Evolutionary conservation across 2,329 filamentous ascomycete species (phyloP).

Genomic region (Ophiostoma tasmaniense): DNA sequence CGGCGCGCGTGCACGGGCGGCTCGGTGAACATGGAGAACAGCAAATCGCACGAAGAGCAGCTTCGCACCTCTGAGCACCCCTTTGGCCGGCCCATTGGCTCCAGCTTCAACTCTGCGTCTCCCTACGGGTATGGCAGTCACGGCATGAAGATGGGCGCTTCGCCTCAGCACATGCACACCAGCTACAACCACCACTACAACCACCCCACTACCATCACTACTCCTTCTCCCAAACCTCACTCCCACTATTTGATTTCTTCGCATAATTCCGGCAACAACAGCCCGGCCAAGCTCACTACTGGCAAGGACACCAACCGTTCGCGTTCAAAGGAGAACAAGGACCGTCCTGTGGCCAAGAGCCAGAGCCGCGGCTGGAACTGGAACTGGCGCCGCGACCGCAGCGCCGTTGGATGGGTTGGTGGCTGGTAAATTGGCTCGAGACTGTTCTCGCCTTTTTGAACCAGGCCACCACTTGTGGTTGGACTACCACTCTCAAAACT

Average conservation of each 20-base stretch:
- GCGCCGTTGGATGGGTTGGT: conserved; percentile 86
- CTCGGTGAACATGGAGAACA: conserved; percentile 31
- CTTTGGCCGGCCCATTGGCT: conserved; percentile 27
- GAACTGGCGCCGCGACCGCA: conserved; percentile 54
- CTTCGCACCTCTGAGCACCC: conserved; percentile 39
- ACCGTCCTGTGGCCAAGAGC: conserved; percentile 49
- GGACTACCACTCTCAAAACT: conserved; percentile 29
- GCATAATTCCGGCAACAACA: conserved; percentile 3
- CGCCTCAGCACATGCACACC: conserved; percentile 17
- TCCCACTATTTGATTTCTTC: conserved; percentile 24
- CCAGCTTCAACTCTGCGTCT: conserved; percentile 27
- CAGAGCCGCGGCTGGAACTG: conserved; percentile 51
- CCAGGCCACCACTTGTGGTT: conserved; percentile 53
- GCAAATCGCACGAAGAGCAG: conserved; percentile 39
- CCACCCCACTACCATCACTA: conserved; percentile 22
- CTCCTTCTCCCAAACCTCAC: conserved; percentile 21
- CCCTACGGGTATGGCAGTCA: not conserved
- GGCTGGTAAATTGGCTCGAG: conserved; percentile 61
- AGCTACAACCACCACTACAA: conserved; percentile 9
- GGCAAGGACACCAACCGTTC: conserved; percentile 32
- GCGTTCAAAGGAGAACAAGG: conserved; percentile 32
- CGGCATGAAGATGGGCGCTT: not conserved
- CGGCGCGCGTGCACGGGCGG: conserved; percentile 57
- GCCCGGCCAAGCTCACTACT: conserved; percentile 32
- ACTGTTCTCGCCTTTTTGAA: conserved; percentile 28